Evolutionary conservation across 306 rosid genomes (phyloP), one percentile per base, ranked within the genome.

Genomic region (Echinosophora koreensis): DNA sequence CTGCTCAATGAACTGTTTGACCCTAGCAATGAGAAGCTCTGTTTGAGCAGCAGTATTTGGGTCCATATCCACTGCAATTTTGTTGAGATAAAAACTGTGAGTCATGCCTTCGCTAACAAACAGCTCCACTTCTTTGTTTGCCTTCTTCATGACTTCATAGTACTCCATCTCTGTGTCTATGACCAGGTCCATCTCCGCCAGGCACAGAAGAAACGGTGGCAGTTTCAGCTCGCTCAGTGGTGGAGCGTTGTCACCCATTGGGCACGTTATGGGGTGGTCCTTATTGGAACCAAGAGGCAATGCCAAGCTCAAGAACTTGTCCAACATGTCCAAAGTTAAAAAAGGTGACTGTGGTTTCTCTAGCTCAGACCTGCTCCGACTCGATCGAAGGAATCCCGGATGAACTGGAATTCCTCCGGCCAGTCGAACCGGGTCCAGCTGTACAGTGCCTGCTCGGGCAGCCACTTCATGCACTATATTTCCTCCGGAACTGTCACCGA

Each of bases 401-500:
- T 89, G 90, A 54, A 91, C 55, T 0, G 82, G 88, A 8, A 91
- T 86, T 39, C 73, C 94, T 1, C 97, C 97, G 1, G 86, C 84
- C 0, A 91, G 55, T 8, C 73, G 79, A 4, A 89, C 1, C 0
- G 80, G 87, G 13, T 62, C n/a, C 4, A 91, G 32, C 4, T 76
- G 73, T 2, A 3, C 22, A 11, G 68, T 18, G 8, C 87, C 86
- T 0, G 90, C 91, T 16, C 69, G 56, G 2, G 67, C 83, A 3
- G 94, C 91, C 30, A 89, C 87, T 4, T 80, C 62, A 49, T 91
- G 94, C 14, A 86, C 94, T 0, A 91, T 12, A 47, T 87, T 89
- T 2, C 83, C 97, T 0, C 97, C 97, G 0, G 94, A 77, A 71
- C 94, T 89, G 34, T 91, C 97, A 17, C 94, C 94, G 0, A 89